phyloP scores from a whole-genome alignment of 2,329 filamentous ascomycete species.

The Fusarium keratoplasticum region DNA sequence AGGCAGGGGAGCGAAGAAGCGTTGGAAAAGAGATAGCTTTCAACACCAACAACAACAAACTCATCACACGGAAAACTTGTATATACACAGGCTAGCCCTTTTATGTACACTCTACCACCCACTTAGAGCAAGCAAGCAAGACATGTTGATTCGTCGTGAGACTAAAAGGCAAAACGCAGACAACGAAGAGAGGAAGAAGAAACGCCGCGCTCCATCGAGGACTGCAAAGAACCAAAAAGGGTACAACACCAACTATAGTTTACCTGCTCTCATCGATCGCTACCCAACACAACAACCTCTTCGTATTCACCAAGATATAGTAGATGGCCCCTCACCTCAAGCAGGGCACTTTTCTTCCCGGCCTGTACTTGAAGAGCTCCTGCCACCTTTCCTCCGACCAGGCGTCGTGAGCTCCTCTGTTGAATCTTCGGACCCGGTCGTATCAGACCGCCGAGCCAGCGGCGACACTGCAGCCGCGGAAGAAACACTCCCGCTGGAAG shows the following conservation, averaged over 20 bases:
- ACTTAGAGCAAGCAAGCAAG: not conserved
- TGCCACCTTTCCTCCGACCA: constrained; percentile 1
- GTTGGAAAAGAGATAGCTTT: not conserved
- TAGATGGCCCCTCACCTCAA: not conserved
- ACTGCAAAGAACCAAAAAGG: constrained; percentile 23
- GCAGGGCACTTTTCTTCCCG: not conserved
- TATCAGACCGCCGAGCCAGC: constrained; percentile 23
- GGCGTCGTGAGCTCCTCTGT: constrained; percentile 7
- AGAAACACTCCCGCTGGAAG: constrained; percentile 39
- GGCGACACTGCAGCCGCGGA: constrained; percentile 14
- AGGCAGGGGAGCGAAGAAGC: not conserved
- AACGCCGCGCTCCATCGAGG: constrained; percentile 37
- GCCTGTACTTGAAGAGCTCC: constrained; percentile 4
- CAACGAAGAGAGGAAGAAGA: constrained; percentile 19
- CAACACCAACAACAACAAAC: not conserved
- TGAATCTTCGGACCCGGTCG: constrained; percentile 24
- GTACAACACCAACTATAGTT: not conserved
- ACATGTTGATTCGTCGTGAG: constrained; percentile 4
- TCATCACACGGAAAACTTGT: constrained; percentile 13
- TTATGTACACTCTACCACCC: constrained; percentile 19
- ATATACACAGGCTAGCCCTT: constrained; percentile 21
- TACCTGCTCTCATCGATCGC: not conserved
- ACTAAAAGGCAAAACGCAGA: constrained; percentile 11
- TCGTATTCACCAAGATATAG: not conserved
- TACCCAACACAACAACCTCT: not conserved